Conservation (phyloP, 495 filamentous ascomycete genomes). For the Chaetomium cochliodes region DNA sequence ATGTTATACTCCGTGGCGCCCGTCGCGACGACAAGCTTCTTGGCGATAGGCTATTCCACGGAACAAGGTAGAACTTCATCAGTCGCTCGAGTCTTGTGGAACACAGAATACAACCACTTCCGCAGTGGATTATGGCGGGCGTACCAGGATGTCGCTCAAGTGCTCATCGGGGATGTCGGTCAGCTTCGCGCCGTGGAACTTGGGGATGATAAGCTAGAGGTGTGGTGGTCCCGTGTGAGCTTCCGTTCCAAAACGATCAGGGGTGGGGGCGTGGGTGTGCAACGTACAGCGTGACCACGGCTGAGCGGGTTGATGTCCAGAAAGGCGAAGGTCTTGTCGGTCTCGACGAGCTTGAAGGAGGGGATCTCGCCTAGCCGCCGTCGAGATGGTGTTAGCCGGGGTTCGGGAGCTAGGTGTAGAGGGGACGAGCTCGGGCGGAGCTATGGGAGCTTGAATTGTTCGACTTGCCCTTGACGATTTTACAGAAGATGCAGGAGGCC, state of each 20-base stretch:
- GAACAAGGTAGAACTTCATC: background rate
- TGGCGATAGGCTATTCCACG: constrained; percentile 68
- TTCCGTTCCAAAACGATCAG: background rate
- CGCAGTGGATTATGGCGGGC: constrained; percentile 19
- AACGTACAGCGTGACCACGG: constrained; percentile 71
- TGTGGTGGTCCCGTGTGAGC: background rate
- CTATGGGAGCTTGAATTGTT: constrained; percentile 4
- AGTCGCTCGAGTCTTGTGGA: constrained; percentile 2
- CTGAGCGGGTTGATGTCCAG: constrained; percentile 91
- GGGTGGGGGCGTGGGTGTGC: background rate
- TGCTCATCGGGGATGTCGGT: constrained; percentile 91
- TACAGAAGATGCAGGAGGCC: constrained; percentile 90
- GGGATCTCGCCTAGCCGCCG: constrained; percentile 76
- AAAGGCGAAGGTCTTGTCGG: constrained; percentile 89
- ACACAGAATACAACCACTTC: background rate
- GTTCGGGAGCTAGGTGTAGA: constrained; percentile 13
- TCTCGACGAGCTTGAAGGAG: constrained; percentile 91
- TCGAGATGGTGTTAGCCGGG: constrained; percentile 14
- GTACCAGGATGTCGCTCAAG: constrained; percentile 76
- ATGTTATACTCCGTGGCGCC: constrained; percentile 85
- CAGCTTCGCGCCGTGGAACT: constrained; percentile 89
- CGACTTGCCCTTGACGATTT: constrained; percentile 83
- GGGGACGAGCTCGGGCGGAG: background rate
- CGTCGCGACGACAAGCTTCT: constrained; percentile 76
- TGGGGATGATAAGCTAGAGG: constrained; percentile 87